Evolutionary conservation across 345 rosid genomes (phyloP), one percentile per base, ranked within the genome.

Genomic region (Raphanus raphanistrum): DNA sequence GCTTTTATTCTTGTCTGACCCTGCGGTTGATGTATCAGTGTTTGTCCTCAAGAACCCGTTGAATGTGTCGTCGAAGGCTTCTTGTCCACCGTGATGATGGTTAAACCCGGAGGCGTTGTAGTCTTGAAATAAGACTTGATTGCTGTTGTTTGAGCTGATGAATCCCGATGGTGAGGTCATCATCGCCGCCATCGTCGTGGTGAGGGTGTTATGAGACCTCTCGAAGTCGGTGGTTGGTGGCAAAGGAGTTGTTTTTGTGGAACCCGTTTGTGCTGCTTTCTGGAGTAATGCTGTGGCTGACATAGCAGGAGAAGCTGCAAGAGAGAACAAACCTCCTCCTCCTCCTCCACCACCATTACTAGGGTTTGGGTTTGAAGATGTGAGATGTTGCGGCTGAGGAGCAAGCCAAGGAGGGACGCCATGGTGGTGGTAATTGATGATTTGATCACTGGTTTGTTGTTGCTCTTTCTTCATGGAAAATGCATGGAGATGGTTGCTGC

Each of bases 201-300:
- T 59, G 77, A 70, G 57, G 72, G 45, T 80, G 45, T 63, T 67
- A 4, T 36, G 75, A 63, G 72, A 66, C 35, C 70, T 82, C 67
- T 74, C 80, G 17, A 55, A 71, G 11, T 38, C 71, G 32, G 70
- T 79, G 54, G 57, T 64, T 78, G 76, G 68, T 73, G 89, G 86
- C 78, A 74, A 70, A 32, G 68, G 28, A 59, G 45, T n/a, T 41
- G 81, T 16, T 84, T 84, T 87, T 61, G 87, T 82, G 68, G 96
- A 87, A 33, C 97, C 93, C 95, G 90, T 92, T 81, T 90, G 95
- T 2, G 95, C 88, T 54, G 95, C 97, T 74, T 90, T 92, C 71
- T 92, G 97, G 71, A 92, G 97, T 74, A 92, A 84, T 66, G 95
- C 95, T 69, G 97, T 92, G 25, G 97, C 97, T 79, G 97, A 88